phyloP scores from a whole-genome alignment of 345 rosid genomes.

The Geranium rotundifolium region DNA sequence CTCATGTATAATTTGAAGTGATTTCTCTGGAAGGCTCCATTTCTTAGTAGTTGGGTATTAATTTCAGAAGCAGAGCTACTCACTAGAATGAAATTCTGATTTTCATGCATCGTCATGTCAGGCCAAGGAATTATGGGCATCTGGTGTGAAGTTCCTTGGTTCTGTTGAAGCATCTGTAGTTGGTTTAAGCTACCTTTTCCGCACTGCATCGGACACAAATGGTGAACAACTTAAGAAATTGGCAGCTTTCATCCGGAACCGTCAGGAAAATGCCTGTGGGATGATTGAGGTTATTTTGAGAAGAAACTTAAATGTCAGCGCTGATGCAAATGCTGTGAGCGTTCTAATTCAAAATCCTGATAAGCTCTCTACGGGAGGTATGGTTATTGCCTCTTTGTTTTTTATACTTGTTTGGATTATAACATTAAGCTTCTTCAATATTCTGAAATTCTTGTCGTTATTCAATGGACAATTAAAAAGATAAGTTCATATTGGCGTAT shows the following conservation, averaged over 20 bases:
- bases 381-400: background rate
- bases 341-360: slow-evolving; percentile 59
- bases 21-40: too few relatives aligned
- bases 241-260: slow-evolving; percentile 52
- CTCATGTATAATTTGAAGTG: too few relatives aligned
- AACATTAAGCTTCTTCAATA: too few relatives aligned
- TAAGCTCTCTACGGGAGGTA: slow-evolving; percentile 40
- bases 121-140: slow-evolving; percentile 18
- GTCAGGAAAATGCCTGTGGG: slow-evolving; percentile 37
- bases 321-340: slow-evolving; percentile 73
- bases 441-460: too few relatives aligned
- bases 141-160: slow-evolving; percentile 34
- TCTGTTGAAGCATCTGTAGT: slow-evolving; percentile 72
- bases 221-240: slow-evolving; percentile 60
- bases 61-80: too few relatives aligned
- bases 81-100: background rate
- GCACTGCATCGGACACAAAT: slow-evolving; percentile 40
- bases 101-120: slow-evolving; percentile 11
- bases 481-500: too few relatives aligned
- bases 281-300: slow-evolving; percentile 64
- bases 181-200: slow-evolving; percentile 77
- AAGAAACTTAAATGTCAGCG: slow-evolving; percentile 57
- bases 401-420: too few relatives aligned
- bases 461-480: too few relatives aligned
- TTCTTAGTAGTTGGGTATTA: too few relatives aligned